These are phyloP conservation scores for Clonostachys solani DNA, from an alignment of 2,329 filamentous ascomycete genomes.

Conservation along the genomic window DNA sequence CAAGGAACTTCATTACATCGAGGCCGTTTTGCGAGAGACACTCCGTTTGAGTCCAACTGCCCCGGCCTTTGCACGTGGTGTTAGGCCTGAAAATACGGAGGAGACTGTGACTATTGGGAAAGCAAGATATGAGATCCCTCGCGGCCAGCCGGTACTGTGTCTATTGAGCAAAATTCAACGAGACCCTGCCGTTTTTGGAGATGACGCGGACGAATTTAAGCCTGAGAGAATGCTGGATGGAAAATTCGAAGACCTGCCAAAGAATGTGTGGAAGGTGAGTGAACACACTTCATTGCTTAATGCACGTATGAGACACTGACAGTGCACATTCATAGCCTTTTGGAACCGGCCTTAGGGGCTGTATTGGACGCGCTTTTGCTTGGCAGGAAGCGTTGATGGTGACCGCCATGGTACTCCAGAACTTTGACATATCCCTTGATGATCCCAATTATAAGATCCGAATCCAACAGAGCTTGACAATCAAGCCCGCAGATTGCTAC, in stretches of 20 bases:
- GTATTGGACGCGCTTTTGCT: slow-evolving; percentile 5
- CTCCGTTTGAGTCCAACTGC: slow-evolving; percentile 1
- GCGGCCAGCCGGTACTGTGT: neutral
- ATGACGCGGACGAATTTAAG: neutral
- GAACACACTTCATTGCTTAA: neutral
- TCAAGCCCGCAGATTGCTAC: slow-evolving; percentile 58
- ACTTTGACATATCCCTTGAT: slow-evolving; percentile 50
- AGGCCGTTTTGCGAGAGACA: slow-evolving; percentile 33
- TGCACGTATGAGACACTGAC: slow-evolving; percentile 41
- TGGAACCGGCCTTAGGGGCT: neutral
- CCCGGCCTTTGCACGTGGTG: slow-evolving; percentile 7
- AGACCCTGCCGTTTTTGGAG: slow-evolving; percentile 1
- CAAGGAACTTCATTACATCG: slow-evolving; percentile 60
- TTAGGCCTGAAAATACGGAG: slow-evolving; percentile 17
- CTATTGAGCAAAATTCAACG: slow-evolving; percentile 1
- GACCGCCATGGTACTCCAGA: slow-evolving; percentile 2
- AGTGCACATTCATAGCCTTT: slow-evolving; percentile 33
- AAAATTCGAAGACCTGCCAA: neutral
- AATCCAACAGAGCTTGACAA: slow-evolving; percentile 52
- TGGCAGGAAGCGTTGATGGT: slow-evolving; percentile 4
- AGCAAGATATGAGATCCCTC: slow-evolving; percentile 1
- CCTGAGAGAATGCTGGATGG: slow-evolving; percentile 3
- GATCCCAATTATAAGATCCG: slow-evolving; percentile 56
- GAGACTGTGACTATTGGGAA: slow-evolving; percentile 17
- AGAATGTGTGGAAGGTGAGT: neutral